A percentile compares a stretch with the other conserved stretches of the same genome.
These are phyloP conservation scores for Ophiocordyceps unilateralis DNA, from an alignment of 2,329 filamentous ascomycete genomes.

Conservation along the genomic window DNA sequence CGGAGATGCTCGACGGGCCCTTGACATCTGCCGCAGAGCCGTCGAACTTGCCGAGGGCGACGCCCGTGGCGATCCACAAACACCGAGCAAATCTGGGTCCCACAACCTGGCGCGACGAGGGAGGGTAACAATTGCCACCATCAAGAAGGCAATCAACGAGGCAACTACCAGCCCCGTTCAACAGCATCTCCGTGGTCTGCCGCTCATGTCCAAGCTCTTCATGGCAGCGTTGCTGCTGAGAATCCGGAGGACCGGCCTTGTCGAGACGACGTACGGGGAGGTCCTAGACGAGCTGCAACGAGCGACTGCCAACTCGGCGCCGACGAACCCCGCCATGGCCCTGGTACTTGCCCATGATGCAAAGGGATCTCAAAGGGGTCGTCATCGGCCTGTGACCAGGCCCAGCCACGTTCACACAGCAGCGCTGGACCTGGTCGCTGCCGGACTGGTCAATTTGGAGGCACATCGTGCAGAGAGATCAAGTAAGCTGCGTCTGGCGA, in stretches of 20 bases:
- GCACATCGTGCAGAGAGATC: conserved; percentile 65
- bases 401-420: conserved; percentile 43
- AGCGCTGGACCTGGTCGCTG: conserved; percentile 68
- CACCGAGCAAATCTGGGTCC: conserved; percentile 38
- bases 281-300: conserved; percentile 58
- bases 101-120: conserved; percentile 13
- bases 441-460: conserved; percentile 77
- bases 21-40: conserved; percentile 88
- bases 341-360: conserved; percentile 15
- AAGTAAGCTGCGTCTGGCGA: conserved; percentile 69
- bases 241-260: conserved; percentile 65
- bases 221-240: conserved; percentile 67
- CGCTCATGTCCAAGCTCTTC: conserved; percentile 69
- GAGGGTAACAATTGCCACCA: conserved; percentile 77
- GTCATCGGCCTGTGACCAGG: conserved; percentile 14
- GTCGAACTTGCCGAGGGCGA: conserved; percentile 88
- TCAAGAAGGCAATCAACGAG: conserved; percentile 89
- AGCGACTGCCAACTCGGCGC: conserved; percentile 16
- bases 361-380: conserved; percentile 10
- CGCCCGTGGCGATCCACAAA: conserved; percentile 28
- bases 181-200: conserved; percentile 68
- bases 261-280: conserved; percentile 77
- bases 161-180: conserved; percentile 86
- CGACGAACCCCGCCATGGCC: conserved; percentile 18
- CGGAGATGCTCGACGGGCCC: conserved; percentile 76